These are phyloP conservation scores for Crithidia brevicula DNA, from an alignment of 208 protist species.

Conservation along the genomic window DNA sequence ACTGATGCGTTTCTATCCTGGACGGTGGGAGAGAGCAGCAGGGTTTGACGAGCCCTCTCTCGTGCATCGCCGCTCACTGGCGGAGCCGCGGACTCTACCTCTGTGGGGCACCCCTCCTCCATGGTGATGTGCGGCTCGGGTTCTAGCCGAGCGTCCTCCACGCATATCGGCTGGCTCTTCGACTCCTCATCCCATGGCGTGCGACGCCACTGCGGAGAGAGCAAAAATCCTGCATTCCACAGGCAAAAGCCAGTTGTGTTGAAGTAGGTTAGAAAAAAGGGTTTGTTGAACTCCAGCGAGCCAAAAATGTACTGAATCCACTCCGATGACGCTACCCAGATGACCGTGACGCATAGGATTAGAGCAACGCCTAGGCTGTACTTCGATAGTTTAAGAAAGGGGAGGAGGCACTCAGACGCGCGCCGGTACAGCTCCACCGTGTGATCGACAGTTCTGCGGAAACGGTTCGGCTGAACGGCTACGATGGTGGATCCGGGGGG, in stretches of 20 bases:
- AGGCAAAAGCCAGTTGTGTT: slow-evolving; percentile 88
- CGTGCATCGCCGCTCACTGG: neutral
- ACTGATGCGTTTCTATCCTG: slow-evolving; percentile 6
- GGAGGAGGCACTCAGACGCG: neutral
- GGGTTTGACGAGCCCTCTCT: neutral
- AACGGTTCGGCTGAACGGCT: slow-evolving; percentile 1
- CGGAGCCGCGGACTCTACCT: neutral
- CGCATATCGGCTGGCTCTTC: slow-evolving; percentile 45
- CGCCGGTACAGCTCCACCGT: neutral
- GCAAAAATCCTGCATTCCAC: slow-evolving; percentile 81
- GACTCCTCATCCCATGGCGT: slow-evolving; percentile 54
- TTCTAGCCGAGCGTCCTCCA: slow-evolving; percentile 53
- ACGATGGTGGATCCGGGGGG: slow-evolving; percentile 2
- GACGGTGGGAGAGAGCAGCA: neutral
- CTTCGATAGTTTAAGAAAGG: slow-evolving; percentile 41
- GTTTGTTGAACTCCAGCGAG: slow-evolving; percentile 78
- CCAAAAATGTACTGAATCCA: slow-evolving; percentile 93
- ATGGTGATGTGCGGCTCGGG: slow-evolving; percentile 1
- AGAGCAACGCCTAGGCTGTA: slow-evolving; percentile 84
- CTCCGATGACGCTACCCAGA: slow-evolving; percentile 89
- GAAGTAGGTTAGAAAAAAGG: slow-evolving; percentile 94
- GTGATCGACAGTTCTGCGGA: neutral
- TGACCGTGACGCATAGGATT: slow-evolving; percentile 88
- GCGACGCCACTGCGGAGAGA: slow-evolving; percentile 59
- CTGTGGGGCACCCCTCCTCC: neutral